Base-by-base conservation (phyloP, 2,329 filamentous ascomycete species). In the Coniochaeta prunicola region DNA sequence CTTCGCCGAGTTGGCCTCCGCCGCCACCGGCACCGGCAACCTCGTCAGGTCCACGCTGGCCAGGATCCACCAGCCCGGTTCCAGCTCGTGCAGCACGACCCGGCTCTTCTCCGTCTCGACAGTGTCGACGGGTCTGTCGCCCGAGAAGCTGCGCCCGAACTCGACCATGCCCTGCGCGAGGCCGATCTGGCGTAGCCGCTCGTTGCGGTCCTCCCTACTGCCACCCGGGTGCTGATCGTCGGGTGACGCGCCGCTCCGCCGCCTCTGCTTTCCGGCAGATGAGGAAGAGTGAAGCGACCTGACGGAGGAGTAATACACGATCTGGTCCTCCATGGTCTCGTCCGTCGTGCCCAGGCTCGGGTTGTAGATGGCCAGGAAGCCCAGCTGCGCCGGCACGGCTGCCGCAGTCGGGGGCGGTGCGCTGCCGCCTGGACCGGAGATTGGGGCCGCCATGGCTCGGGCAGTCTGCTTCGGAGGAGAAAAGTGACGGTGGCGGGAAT, bases 91-190 rank as follows among this genome's bases (percentile, higher is more conserved):
- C 50, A 97, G 76, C 34, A 97, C 80, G 34, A 97, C 87, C 33
- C 92, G 84, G 56, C 88, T 86, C 76, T 90, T 94, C 67, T 96
- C 90, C 1, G 94, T 97, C 69, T 99, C 94, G 60, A 99, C 87
- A 10, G 86, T 86, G 67, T 96, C 91, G 40, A 97, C 84, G 1
- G 90, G 73, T 64, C 87, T 80, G 60, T 87, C 90, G 61, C 85
- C 82, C 2, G 92, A 89, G 73, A 99, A 99, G 67, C 87, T 92
- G 69, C 87, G 88, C 67, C 90, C 90, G 76, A 99, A 99, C 70
- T 87, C 90, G 60, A 96, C 88, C 88, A 97, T 96, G 70, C 92
- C 94, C 76, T 99, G 94, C 42, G 94, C 94, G 63, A 99, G 84
- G 38, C 94, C 94, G 70, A 99, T 92, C 78, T 97, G 92, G 64